These are phyloP conservation scores for Acanthamoeba polyphaga DNA, from an alignment of 208 protist species.

Conservation along the genomic window DNA sequence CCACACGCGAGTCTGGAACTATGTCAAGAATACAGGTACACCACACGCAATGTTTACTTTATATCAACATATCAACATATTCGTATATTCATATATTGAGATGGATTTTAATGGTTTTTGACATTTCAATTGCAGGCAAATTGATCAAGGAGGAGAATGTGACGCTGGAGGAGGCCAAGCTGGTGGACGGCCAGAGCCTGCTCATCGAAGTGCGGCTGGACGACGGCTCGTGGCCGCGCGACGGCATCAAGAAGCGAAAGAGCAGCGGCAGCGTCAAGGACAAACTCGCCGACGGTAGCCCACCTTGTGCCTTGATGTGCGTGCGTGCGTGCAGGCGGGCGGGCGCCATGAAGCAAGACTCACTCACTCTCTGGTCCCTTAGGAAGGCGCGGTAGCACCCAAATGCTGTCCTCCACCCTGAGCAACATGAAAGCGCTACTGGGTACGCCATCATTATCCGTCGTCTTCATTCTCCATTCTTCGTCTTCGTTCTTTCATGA, in stretches of 20 bases:
- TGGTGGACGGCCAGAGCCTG: slow-evolving; percentile 67
- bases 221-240: slow-evolving; percentile 65
- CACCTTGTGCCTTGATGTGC: not conserved
- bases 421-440: slow-evolving; percentile 27
- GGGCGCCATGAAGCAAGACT: not conserved
- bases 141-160: slow-evolving; percentile 52
- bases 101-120: not conserved
- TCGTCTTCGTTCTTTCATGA: not conserved
- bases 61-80: not conserved
- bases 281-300: not conserved
- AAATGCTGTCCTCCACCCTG: slow-evolving; percentile 5
- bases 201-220: slow-evolving; percentile 64
- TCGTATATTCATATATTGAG: not conserved
- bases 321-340: no score
- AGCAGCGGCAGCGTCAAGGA: slow-evolving; percentile 8
- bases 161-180: slow-evolving; percentile 59
- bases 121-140: not conserved
- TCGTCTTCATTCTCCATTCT: not conserved
- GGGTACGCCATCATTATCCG: not conserved
- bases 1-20: slow-evolving; percentile 58
- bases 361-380: not conserved
- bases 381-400: not conserved
- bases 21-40: slow-evolving; percentile 7
- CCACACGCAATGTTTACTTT: not conserved
- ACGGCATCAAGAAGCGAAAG: not conserved